Base-by-base conservation (phyloP, 192 early-diverging fungal species). In the Piromyces finnis region DNA sequence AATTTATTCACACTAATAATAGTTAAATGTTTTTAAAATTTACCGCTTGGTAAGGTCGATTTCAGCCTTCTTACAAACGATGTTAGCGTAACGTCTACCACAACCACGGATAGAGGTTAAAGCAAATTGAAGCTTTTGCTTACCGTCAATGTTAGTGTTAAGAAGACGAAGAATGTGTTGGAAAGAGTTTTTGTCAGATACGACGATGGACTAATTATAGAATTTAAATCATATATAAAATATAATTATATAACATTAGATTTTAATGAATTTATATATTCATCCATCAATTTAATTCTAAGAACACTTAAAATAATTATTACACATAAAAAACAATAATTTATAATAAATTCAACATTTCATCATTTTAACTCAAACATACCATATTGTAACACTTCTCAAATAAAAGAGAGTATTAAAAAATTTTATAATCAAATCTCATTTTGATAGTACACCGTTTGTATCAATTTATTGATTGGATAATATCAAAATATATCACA, bases 51-150 rank as follows among this genome's bases (percentile, higher is more conserved):
- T 92, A 83, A 97, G 86, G 88, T 99, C 97, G 80, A 99, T 89
- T 88, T 99, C 97, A 81, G 97, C 97, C 93, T 99, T 99, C 94
- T 99, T 99, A 91, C 93, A 95, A 80, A 96, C 95, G 84, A 99
- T 85, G 94, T 97, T 99, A 87, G 97, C 91, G 91, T 97, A 99
- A 85, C 97, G 94, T 83, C 96, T 94, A 93, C 97, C 97, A 81
- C 96, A 94, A 93, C 97, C 97, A 92, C 96, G 95, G 90, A 98
- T 97, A 87, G 91, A 88, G 79, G 95, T 97, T 89, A 98, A 87
- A 82, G 97, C 96, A 89, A 94, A 97, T 92, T 94, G 93, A 85
- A 96, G 90, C 89, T 97, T 98, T 84, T 88, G 89, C 87, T 93
- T 93, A 81, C 97, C 97, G 87, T 97, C 93, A 87, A 98, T 93